Evolutionary conservation across 805 yeast species (phyloP).

Genomic region (Starmerella tilneyi): DNA sequence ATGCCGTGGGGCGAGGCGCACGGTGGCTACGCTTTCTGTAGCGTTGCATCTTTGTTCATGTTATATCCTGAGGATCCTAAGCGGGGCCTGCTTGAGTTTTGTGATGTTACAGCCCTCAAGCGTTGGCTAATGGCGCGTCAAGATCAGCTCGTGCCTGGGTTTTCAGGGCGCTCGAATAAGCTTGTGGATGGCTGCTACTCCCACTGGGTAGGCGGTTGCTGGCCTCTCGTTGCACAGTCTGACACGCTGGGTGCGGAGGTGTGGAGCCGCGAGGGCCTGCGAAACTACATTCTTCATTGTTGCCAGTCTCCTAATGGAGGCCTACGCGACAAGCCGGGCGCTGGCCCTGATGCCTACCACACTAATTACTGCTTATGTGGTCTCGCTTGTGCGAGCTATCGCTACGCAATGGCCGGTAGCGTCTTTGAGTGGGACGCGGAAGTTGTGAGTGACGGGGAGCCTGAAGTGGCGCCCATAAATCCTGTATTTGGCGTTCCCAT

Average conservation of each 20-base stretch:
- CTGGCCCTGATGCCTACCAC: constrained; percentile 74
- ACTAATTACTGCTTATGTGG: constrained; percentile 80
- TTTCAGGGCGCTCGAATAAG: constrained; percentile 83
- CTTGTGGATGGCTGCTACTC: constrained; percentile 93
- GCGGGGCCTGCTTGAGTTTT: constrained; percentile 30
- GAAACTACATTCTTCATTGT: constrained; percentile 58
- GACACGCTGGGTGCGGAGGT: constrained; percentile 26
- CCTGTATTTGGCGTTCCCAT: constrained; percentile 53
- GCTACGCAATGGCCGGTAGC: constrained; percentile 27
- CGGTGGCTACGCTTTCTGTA: constrained; percentile 94
- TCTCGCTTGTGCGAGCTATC: constrained; percentile 47
- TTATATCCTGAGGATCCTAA: constrained; percentile 33
- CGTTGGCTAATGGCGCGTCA: constrained; percentile 62
- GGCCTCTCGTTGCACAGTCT: constrained; percentile 52
- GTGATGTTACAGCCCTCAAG: constrained; percentile 43
- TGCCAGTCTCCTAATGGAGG: constrained; percentile 69
- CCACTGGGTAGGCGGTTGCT: constrained; percentile 85
- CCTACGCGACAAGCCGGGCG: constrained; percentile 78
- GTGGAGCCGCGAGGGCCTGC: constrained; percentile 42
- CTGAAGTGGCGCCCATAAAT: constrained; percentile 33
- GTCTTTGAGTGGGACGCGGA: constrained; percentile 30
- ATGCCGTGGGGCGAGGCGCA: constrained; percentile 81
- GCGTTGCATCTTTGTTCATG: constrained; percentile 51
- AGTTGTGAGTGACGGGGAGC: background rate
- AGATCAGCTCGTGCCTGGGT: constrained; percentile 66